A percentile compares a stretch with the other conserved stretches of the same genome.
phyloP scores from a whole-genome alignment of 805 yeast genomes.

The Barnettozyma siamensis region DNA sequence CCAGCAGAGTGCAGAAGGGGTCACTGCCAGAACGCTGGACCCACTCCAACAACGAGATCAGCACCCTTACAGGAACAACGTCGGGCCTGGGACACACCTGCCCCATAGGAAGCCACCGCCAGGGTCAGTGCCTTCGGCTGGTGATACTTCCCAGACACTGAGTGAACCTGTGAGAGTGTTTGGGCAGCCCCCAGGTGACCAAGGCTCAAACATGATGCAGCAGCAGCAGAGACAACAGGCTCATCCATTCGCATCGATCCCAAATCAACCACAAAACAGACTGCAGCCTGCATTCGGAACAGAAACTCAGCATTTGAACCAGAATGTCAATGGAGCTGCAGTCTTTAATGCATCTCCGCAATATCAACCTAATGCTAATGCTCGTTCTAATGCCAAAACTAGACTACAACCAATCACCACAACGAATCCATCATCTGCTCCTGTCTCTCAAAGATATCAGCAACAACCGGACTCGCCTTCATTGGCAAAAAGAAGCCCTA shows the following conservation, averaged over 20 bases:
- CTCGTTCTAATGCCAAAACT: background rate
- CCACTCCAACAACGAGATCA: background rate
- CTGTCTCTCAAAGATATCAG: constrained; percentile 17
- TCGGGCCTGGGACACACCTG: background rate
- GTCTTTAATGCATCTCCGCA: background rate
- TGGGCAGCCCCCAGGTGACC: constrained; percentile 10
- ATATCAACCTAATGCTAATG: too few species aligned
- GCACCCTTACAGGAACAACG: constrained; percentile 4
- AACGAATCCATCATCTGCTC: constrained; percentile 12
- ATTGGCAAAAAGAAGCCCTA: constrained; percentile 27
- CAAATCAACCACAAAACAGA: constrained; percentile 1
- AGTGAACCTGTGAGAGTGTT: constrained; percentile 2
- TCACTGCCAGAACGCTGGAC: background rate
- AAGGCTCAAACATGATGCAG: too few species aligned
- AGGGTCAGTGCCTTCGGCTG: too few species aligned
- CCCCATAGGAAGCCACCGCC: constrained; percentile 6
- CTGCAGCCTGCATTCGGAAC: constrained; percentile 6
- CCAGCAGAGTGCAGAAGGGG: too few species aligned
- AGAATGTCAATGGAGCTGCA: background rate
- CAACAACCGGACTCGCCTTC: constrained; percentile 16
- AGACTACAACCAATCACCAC: constrained; percentile 17
- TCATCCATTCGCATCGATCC: constrained; percentile 4
- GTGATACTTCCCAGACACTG: too few species aligned
- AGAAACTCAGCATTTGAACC: background rate
- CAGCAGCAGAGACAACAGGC: constrained; percentile 20